phyloP scores from a whole-genome alignment of 2,329 filamentous ascomycete genomes.

The Lachnellula hyalina region DNA sequence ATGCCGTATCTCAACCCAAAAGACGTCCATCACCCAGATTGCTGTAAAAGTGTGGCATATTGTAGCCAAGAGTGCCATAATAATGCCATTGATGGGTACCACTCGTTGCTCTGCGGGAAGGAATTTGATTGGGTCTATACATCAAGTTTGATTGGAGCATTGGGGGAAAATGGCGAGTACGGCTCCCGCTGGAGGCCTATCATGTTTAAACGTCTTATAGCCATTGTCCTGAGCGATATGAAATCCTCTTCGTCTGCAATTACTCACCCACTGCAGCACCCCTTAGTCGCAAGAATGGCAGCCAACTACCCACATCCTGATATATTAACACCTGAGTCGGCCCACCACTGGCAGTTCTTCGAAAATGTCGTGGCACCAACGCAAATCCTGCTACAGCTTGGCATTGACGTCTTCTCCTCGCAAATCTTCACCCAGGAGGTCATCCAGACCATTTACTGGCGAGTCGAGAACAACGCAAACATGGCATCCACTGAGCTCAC shows the following conservation, averaged over 20 bases:
- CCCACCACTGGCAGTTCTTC: slow-evolving; percentile 19
- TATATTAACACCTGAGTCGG: neutral
- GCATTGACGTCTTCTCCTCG: slow-evolving; percentile 23
- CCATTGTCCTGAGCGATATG: slow-evolving; percentile 19
- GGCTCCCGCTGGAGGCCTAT: slow-evolving; percentile 15
- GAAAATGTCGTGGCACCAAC: slow-evolving; percentile 24
- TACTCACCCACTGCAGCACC: slow-evolving; percentile 21
- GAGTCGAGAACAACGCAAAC: slow-evolving; percentile 27
- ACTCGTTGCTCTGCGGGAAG: slow-evolving; percentile 22
- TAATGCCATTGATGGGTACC: slow-evolving; percentile 18
- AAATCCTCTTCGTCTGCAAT: neutral
- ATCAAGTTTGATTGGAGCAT: neutral
- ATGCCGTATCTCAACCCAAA: slow-evolving; percentile 8
- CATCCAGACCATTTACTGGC: slow-evolving; percentile 26
- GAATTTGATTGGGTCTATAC: slow-evolving; percentile 22
- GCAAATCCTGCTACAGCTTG: slow-evolving; percentile 19
- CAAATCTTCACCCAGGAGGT: slow-evolving; percentile 19
- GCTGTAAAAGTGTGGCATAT: slow-evolving; percentile 20
- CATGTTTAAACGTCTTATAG: slow-evolving; percentile 20
- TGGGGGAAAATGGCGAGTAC: neutral
- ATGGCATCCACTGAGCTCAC: slow-evolving; percentile 9
- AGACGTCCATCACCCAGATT: slow-evolving; percentile 7
- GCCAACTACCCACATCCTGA: slow-evolving; percentile 20
- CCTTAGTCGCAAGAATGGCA: slow-evolving; percentile 19
- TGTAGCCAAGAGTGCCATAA: slow-evolving; percentile 22